phyloP scores from a whole-genome alignment of 176 grass and related monocot genomes.

The Aegilops umbellulata region DNA sequence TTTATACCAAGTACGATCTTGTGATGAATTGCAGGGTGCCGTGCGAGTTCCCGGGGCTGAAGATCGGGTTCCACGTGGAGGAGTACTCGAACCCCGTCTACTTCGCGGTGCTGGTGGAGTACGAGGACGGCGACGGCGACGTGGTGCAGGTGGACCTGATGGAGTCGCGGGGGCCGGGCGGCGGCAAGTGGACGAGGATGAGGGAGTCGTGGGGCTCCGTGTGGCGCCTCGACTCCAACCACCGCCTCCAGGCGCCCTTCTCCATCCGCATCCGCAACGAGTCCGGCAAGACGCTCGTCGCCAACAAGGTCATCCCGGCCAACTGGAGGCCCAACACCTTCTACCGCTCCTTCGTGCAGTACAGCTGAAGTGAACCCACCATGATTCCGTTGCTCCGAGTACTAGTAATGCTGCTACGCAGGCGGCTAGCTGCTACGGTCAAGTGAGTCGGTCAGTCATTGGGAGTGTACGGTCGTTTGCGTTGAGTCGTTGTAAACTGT shows the following conservation, averaged over 20 bases:
- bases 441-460: neutral
- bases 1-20: too few relatives aligned
- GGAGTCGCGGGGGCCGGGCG: conserved; percentile 33
- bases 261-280: conserved; percentile 76
- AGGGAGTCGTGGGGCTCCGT: conserved; percentile 71
- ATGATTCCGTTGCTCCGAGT: neutral
- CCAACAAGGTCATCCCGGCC: conserved; percentile 58
- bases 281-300: conserved; percentile 71
- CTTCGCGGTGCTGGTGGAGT: conserved; percentile 76
- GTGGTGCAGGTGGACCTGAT: conserved; percentile 77
- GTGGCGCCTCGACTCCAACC: conserved; percentile 67
- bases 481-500: conserved; percentile 8
- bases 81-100: conserved; percentile 72
- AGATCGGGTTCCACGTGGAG: conserved; percentile 84
- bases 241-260: conserved; percentile 62
- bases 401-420: neutral
- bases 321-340: conserved; percentile 73
- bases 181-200: conserved; percentile 61
- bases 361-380: conserved; percentile 32
- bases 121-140: conserved; percentile 94
- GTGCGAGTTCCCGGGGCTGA: conserved; percentile 75
- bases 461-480: neutral
- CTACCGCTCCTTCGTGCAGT: conserved; percentile 89
- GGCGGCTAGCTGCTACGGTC: neutral
- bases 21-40: conserved; percentile 48